Evolutionary conservation across 1,139 yeast species (phyloP), one percentile per base, ranked within the genome.

Genomic region (Pichia sp.): DNA sequence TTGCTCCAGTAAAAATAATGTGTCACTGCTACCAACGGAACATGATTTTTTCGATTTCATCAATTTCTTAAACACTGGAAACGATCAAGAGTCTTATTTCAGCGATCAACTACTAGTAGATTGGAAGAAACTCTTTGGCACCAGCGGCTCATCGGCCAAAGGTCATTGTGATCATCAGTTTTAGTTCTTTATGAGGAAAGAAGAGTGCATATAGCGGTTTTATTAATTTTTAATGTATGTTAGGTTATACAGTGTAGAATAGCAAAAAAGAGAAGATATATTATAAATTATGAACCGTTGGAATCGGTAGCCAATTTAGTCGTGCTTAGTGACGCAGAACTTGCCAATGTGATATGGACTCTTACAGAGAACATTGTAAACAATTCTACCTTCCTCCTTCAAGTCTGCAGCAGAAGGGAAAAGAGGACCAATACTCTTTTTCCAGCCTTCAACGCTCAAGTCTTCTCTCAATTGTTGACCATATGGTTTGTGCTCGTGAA

Each of bases 391-490:
- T 49, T 56, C 56, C 2, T 24, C 56, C 46, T 56, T 56, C 2
- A 45, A n/a, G 16, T 51, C 53, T 5, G 6, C 20, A 12, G 30
- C 45, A 16, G 46, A 20, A 38, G 58, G 58, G 20, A 56, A 27
- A n/a, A 56, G 46, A 9, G 50, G 40, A 7, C 47, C 49, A 43
- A 42, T 3, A 42, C 40, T 53, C 27, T 48, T 10, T 42, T 43
- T 51, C 17, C 49, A 46, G 10, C 58, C 58, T n/a, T 36, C 12
- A 17, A 42, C 36, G 12, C 47, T 51, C 24, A 51, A 53, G 16
- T 56, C 58, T 3, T 56, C 55, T 40, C 29, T 49, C 51, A 48
- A 48, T 56, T 56, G 58, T 33, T 51, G 45, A 16, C 53, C 46
- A 51, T 53, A 53, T 10, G 56, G 30, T 46, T 46, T 55, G 7